These are phyloP conservation scores for Globisporangium echinulatum DNA, from an alignment of 352 stramenopile species.

Conservation along the genomic window DNA sequence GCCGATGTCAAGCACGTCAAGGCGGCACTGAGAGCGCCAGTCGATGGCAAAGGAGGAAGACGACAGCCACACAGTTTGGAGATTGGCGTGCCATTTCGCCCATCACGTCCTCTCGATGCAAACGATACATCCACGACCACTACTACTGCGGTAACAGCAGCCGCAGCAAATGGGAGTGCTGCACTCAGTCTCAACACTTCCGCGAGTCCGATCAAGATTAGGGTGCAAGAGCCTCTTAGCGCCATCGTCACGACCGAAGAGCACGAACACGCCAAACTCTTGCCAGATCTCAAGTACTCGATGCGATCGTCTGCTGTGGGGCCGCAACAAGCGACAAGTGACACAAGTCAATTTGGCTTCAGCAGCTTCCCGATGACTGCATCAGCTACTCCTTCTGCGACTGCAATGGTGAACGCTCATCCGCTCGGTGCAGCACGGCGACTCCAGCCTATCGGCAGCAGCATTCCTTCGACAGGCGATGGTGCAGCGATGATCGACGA, in stretches of 20 bases:
- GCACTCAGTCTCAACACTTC: background rate
- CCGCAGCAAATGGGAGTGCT: background rate
- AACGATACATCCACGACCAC: background rate
- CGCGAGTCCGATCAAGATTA: constrained; percentile 10
- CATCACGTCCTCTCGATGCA: background rate
- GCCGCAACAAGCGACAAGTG: background rate
- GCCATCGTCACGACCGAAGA: constrained; percentile 9
- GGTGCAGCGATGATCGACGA: too few species aligned
- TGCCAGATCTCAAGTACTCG: constrained; percentile 11
- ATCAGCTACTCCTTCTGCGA: background rate
- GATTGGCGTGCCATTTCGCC: background rate
- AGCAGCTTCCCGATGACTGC: background rate
- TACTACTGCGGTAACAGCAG: background rate
- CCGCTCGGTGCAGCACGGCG: constrained; percentile 6
- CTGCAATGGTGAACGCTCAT: background rate
- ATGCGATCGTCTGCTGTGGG: background rate
- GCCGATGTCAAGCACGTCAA: background rate
- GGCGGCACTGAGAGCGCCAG: background rate
- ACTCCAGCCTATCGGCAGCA: constrained; percentile 9
- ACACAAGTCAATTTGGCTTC: background rate
- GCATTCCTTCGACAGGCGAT: background rate
- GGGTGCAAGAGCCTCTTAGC: constrained; percentile 8
- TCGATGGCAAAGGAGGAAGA: background rate
- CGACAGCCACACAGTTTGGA: background rate
- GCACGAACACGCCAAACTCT: constrained; percentile 8